Percentiles rank a stretch among this genome's conserved stretches.
phyloP scores from a whole-genome alignment of 345 rosid species.

The Lepidium africanum region DNA sequence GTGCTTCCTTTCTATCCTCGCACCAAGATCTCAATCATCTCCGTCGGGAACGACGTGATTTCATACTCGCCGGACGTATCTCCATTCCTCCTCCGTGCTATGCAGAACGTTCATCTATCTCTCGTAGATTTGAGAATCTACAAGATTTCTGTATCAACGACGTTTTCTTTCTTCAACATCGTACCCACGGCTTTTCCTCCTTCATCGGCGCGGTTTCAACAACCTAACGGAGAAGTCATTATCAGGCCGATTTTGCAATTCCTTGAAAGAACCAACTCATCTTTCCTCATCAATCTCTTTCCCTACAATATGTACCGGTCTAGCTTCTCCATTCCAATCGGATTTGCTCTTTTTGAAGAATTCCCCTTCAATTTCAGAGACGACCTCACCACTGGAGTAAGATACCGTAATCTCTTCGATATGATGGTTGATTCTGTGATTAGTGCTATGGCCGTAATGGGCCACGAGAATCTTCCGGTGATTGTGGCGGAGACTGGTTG shows the following conservation, averaged over 20 bases:
- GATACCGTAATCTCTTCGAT: conserved; percentile 79
- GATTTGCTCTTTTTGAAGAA: conserved; percentile 78
- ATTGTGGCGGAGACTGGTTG: conserved; percentile 90
- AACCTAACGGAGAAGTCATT: conserved; percentile 49
- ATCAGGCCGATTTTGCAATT: conserved; percentile 71
- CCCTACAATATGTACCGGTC: conserved; percentile 77
- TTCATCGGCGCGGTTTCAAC: conserved; percentile 59
- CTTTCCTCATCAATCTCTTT: conserved; percentile 67
- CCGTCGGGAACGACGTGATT: conserved; percentile 69
- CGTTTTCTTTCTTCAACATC: conserved; percentile 71
- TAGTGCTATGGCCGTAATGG: conserved; percentile 66
- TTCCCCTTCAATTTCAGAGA: conserved; percentile 72
- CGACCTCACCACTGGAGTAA: conserved; percentile 63
- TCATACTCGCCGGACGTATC: conserved; percentile 35
- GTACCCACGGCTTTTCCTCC: conserved; percentile 78
- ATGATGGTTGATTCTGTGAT: conserved; percentile 88
- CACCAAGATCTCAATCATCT: conserved; percentile 58
- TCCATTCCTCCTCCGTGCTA: conserved; percentile 58
- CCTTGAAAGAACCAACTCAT: conserved; percentile 60
- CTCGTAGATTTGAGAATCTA: conserved; percentile 59
- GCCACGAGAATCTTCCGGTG: conserved; percentile 69
- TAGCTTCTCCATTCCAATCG: conserved; percentile 62
- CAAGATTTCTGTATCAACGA: conserved; percentile 58
- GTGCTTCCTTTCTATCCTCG: conserved; percentile 86
- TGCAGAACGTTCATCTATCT: conserved; percentile 48